Evolutionary conservation across 1,139 yeast genomes (phyloP), one percentile per base, ranked within the genome.

Genomic region (Petasospora rhodanensis): DNA sequence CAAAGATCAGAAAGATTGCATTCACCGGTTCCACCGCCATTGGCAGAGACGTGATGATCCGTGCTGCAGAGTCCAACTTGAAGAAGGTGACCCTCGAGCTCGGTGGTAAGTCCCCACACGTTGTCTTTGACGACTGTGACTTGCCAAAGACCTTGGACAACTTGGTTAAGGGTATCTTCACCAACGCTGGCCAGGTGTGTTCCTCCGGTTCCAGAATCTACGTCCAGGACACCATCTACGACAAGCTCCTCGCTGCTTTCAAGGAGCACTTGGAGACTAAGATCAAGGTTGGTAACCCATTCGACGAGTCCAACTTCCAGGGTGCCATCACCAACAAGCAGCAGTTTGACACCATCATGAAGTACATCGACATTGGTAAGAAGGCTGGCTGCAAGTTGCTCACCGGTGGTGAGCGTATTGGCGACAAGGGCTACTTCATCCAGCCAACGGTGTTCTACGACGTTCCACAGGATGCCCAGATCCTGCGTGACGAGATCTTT

Each of bases 181-280:
- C 73, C 73, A 84, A 84, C 69, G 76, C 84, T 49, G 95, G 95
- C 61, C 94, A 84, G 64, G 89, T 81, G 37, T 84, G 95, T 64
- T 79, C 84, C 58, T 94, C 94, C 27, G 91, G 93, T 49, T 82
- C 94, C 35, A 78, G 95, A 61, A 65, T 84, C 40, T 79, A 76
- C 58, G 76, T 84, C 43, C 94, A 84, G 64, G 89, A 80, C 50
- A 76, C 71, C 35, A 63, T 82, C 51, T 81, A 85, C 62, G 91
- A 83, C 49, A 67, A 75, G 55, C 70, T 83, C 44, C 58, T 82
- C 32, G 68, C 66, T 35, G 73, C 76, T 38, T 78, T 79, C 39
- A 62, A 60, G 42, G 52, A 66, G 12, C 47, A n/a, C n/a, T n/a
- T n/a, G n/a, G n/a, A n/a, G n/a, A n/a, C n/a, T n/a, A n/a, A n/a